Evolutionary conservation across 169 alveolate species (phyloP), one percentile per base, ranked within the genome.

Genomic region (Theileria sp.): DNA sequence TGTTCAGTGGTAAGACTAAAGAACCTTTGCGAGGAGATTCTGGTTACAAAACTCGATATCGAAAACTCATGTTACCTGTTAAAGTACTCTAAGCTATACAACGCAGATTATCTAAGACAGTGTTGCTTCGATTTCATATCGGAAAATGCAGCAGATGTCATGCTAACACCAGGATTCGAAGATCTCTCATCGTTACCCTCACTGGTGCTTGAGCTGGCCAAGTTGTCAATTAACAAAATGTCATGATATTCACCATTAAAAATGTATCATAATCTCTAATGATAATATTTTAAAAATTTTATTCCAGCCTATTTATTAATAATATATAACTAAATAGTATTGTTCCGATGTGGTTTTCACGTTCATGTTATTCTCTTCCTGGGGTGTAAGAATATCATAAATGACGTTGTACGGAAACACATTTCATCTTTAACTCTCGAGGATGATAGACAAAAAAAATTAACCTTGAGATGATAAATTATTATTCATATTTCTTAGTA

Each of bases 131-230:
- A 77, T 77, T 85, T 78, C 69, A 85, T 85, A 34, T 50, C 80
- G 17, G 88, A 85, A 81, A 76, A 85, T 62, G 87, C 91, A 28
- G 79, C 87, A 25, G 87, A 85, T 28, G 91, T 85, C 34, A 85
- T 85, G 91, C 87, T 77, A 15, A 85, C 91, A 3, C 84, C 88
- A 12, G 87, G 86, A 17, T 85, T 85, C 71, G 91, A 85, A 75
- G 91, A 85, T 67, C 85, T 85, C 19, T 85, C 91, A n/a, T 78
- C 87, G 0, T 85, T 79, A 44, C 91, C 91, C 15, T 77, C 91
- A 36, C 86, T 85, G 72, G 91, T 85, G 13, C 51, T 85, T 78
- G 91, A 85, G 80, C 71, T 85, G 79, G 91, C 91, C 25, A 85
- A 85, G 71, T 79, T 85, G 44, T 83, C 89, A 12, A 80, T 83